Percentiles rank a stretch among this genome's conserved stretches.
Evolutionary conservation across 305 asterid genomes (phyloP).

Genomic region (Plantago rigida): DNA sequence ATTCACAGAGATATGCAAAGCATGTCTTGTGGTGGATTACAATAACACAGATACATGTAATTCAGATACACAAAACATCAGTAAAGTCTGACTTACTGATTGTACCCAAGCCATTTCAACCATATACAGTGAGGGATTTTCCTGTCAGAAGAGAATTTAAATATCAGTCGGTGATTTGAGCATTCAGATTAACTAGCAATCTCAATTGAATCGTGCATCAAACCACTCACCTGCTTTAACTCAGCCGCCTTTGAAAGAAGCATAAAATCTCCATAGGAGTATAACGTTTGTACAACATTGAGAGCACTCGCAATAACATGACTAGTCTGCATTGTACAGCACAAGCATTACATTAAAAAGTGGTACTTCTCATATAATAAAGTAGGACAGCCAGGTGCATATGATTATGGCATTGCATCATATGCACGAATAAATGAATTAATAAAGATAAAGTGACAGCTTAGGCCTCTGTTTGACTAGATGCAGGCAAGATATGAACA

Average conservation of each 20-base stretch:
- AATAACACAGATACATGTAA: not conserved
- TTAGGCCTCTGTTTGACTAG: no score
- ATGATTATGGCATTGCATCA: no score
- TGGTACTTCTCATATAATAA: not conserved
- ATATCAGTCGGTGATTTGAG: not conserved
- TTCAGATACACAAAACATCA: constrained; percentile 17
- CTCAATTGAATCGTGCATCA: not conserved
- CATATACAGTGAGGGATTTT: constrained; percentile 68
- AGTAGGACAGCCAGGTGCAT: not conserved
- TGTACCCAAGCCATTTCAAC: constrained; percentile 78
- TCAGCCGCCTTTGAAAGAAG: constrained; percentile 69
- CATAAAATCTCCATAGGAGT: constrained; percentile 72
- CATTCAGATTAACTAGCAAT: constrained; percentile 6
- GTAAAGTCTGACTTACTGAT: constrained; percentile 50
- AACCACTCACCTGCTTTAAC: constrained; percentile 50
- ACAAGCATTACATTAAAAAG: not conserved
- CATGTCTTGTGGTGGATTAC: no score
- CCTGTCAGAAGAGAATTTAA: constrained; percentile 41
- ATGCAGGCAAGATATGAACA: no score
- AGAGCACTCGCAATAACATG: constrained; percentile 66
- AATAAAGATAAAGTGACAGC: no score
- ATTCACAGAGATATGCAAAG: not conserved
- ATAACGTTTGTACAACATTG: constrained; percentile 71
- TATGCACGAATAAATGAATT: not conserved
- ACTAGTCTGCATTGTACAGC: constrained; percentile 54